Evolutionary conservation across 1,284 basidiomycete genomes (phyloP).

Genomic region (Ustilago trichophora): DNA sequence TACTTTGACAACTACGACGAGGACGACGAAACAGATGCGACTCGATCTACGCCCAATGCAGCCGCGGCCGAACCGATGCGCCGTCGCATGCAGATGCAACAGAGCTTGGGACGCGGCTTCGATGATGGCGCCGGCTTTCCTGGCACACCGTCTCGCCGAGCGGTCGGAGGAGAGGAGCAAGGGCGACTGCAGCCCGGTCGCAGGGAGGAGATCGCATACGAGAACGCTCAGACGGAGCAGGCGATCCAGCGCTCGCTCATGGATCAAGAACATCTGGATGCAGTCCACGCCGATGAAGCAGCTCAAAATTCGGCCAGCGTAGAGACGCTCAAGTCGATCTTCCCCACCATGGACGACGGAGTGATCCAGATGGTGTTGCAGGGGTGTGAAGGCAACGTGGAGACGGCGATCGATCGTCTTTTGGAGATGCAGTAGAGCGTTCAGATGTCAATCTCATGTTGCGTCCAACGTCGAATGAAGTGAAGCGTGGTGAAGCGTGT

Average conservation of each 20-base stretch:
- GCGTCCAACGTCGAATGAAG: no score
- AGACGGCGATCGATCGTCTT: slow-evolving; percentile 58
- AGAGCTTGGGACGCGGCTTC: slow-evolving; percentile 23
- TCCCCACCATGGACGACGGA: slow-evolving; percentile 51
- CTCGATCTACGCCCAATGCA: slow-evolving; percentile 14
- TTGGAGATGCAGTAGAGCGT: slow-evolving; percentile 51
- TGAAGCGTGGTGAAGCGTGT: no score
- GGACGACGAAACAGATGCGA: slow-evolving; percentile 7
- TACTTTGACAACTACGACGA: slow-evolving; percentile 23
- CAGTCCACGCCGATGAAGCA: slow-evolving; percentile 29
- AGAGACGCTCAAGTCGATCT: slow-evolving; percentile 58
- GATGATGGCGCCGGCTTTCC: background rate
- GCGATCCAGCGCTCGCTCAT: slow-evolving; percentile 41
- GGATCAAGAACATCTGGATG: slow-evolving; percentile 21
- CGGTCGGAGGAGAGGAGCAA: background rate
- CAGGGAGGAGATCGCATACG: slow-evolving; percentile 20
- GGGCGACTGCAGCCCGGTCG: slow-evolving; percentile 9
- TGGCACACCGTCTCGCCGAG: slow-evolving; percentile 18
- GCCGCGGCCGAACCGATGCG: slow-evolving; percentile 26
- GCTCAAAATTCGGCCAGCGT: slow-evolving; percentile 47
- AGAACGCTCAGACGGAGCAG: slow-evolving; percentile 35
- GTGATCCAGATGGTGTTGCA: slow-evolving; percentile 58
- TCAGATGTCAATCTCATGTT: background rate
- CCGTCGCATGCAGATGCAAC: slow-evolving; percentile 39
- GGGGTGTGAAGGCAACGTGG: slow-evolving; percentile 53